Conservation (phyloP, 768 basidiomycete species). For the Mycena latifolia region DNA sequence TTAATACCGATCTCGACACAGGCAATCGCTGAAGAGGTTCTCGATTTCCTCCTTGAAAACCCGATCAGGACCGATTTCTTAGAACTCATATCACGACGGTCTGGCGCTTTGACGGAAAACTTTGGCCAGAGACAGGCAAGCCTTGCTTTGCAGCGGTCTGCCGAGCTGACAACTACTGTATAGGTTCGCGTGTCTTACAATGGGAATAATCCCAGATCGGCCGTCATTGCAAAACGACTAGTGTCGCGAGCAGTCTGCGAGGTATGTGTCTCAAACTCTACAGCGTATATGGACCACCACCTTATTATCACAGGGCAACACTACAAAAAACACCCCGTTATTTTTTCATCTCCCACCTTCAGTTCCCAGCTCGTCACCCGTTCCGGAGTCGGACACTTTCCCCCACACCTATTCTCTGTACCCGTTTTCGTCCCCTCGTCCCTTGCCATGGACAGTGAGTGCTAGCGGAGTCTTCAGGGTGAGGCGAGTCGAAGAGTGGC, state of each 20-base stretch:
- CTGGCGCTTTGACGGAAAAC: slow-evolving; percentile 74
- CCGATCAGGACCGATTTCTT: slow-evolving; percentile 61
- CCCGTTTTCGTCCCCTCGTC: slow-evolving; percentile 68
- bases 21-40: slow-evolving; percentile 53
- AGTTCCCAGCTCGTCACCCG: slow-evolving; percentile 39
- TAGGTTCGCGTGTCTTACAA: slow-evolving; percentile 72
- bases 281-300: slow-evolving; percentile 10
- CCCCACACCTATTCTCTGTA: slow-evolving; percentile 70
- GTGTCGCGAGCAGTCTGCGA: slow-evolving; percentile 64
- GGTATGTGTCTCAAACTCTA: slow-evolving; percentile 48
- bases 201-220: slow-evolving; percentile 48
- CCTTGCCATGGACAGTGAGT: slow-evolving; percentile 62
- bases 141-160: slow-evolving; percentile 2
- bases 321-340: slow-evolving; percentile 24
- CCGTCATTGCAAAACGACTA: slow-evolving; percentile 63
- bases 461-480: slow-evolving; percentile 65
- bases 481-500: slow-evolving; percentile 74
- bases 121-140: slow-evolving; percentile 61
- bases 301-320: slow-evolving; percentile 23
- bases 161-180: slow-evolving; percentile 13
- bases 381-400: slow-evolving; percentile 42
- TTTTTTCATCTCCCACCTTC: slow-evolving; percentile 47
- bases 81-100: slow-evolving; percentile 75
- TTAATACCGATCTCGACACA: slow-evolving; percentile 37
- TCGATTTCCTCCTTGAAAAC: slow-evolving; percentile 58